These are phyloP conservation scores for Fusarium penzigii DNA, from an alignment of 2,329 filamentous ascomycete species.

Conservation along the genomic window DNA sequence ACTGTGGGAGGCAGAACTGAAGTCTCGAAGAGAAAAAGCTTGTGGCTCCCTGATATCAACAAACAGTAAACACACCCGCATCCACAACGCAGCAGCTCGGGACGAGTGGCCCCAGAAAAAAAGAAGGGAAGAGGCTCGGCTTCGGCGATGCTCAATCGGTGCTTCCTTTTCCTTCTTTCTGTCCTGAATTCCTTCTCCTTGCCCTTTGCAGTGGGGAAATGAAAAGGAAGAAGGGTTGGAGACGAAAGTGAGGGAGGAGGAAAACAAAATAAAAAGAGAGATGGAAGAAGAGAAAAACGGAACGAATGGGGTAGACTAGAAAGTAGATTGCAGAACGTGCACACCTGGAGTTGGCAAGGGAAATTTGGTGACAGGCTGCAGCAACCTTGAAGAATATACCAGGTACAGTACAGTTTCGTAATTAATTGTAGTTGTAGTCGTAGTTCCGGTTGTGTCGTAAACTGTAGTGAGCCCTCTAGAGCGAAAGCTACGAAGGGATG, in stretches of 20 bases:
- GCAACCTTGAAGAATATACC: background rate
- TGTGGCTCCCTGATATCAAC: background rate
- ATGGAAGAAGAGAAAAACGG: conserved; percentile 5
- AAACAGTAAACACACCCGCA: background rate
- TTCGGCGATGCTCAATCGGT: background rate
- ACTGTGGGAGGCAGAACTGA: background rate
- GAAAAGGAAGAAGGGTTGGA: background rate
- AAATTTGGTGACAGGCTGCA: conserved; percentile 23
- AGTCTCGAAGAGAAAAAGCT: background rate
- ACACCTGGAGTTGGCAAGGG: conserved; percentile 32
- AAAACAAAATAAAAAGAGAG: conserved; percentile 1
- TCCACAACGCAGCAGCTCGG: background rate
- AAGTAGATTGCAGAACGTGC: background rate
- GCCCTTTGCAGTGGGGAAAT: background rate
- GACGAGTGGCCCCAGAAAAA: background rate
- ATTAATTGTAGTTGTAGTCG: too few relatives aligned
- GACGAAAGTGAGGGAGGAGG: conserved; percentile 2
- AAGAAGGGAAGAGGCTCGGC: conserved; percentile 3
- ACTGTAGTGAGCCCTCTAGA: background rate
- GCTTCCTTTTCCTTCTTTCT: conserved; percentile 5
- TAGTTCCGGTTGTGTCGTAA: background rate
- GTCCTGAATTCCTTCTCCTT: conserved; percentile 9
- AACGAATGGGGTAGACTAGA: background rate
- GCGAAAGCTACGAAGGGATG: background rate
- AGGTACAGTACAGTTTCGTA: too few relatives aligned